Base-by-base conservation (phyloP, 352 stramenopile genomes). In the Pseudoperonospora humuli region DNA sequence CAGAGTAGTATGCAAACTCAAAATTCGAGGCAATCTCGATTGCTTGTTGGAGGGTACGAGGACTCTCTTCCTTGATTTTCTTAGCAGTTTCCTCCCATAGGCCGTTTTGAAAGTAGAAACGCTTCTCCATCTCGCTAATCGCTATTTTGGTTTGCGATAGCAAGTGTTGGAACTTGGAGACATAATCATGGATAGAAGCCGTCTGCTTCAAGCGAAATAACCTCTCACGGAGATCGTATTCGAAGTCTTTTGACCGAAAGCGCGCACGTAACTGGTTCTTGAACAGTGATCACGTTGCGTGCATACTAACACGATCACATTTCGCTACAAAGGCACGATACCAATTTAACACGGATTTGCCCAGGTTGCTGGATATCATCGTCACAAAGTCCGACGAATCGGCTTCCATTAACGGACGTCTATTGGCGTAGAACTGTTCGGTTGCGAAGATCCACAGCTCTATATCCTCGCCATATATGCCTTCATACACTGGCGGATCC, bases 31-130 rank as follows among this genome's bases (percentile, higher is more conserved):
- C 39, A 8, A 45, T 40, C 19, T 57, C 27, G 26, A 51, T 41
- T 18, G 41, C 36, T 5, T 57, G 15, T 19, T 45, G 18, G 1
- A 52, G 49, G 5, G 49, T 46, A 11, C 5, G 13, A 10, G 40
- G 27, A 52, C 49, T 57, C 13, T 46, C 35, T 45, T 52, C 50
- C n/a, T 58, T 58, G 34, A 52, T 53, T 44, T 54, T 54, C 14
- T 15, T 54, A 3, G 26, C 34, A 0, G 44, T 60, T 27, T 46
- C 51, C 49, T 39, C 31, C 3, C 39, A 14, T 33, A 54, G 39
- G 21, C 31, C 33, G 31, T 46, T 43, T 15, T 60, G 51, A 21
- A 60, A 60, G 24, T 33, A 54, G 38, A 54, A 60, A 17, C 50
- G 42, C 23, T 53, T n/a, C n/a, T n/a, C n/a, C n/a, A n/a, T n/a